Evolutionary conservation across 352 stramenopile species (phyloP), one percentile per base, ranked within the genome.

Genomic region (Pythium myriotylum): DNA sequence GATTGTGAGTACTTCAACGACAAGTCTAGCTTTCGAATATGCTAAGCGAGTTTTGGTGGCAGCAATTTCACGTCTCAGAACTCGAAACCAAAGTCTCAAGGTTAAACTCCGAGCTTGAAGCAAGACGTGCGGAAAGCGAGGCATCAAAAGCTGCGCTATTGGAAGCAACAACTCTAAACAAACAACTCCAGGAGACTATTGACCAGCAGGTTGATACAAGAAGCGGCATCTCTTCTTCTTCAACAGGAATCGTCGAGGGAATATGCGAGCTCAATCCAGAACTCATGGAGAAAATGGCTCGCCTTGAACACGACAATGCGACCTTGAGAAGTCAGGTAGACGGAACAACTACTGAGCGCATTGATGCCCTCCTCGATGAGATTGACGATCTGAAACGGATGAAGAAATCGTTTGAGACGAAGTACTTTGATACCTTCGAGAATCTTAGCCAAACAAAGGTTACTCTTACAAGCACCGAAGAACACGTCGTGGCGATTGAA

Each of bases 211-310:
- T 61, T 10, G 59, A 67, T 0, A 27, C 33, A 5, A 67, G 47
- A 13, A 40, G 23, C 24, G 41, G 40, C 16, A 52, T 42, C n/a
- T 9, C 17, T 42, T 1, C 20, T 16, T 59, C 23, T 24, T 22
- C 6, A 3, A 27, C 16, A 20, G 60, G 56, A 14, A 57, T 78
- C 17, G 53, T 54, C 14, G 54, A 39, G 26, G 70, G 75, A 4
- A 82, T 90, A 27, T 78, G 73, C 17, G 84, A 92, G 51, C 67
- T 91, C 37, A 91, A 89, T 39, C 80, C 78, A 0, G 77, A 90
- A 46, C 46, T 94, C 6, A 83, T 82, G 72, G 65, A 92, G 35
- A 87, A 86, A 37, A 23, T 94, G 7, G 64, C 69, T 0, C 71
- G 75, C 10, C 69, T 92, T 5, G 67, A 89, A 49, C 72, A 73